phyloP scores from a whole-genome alignment of 345 rosid species.

The Brassica napus region DNA sequence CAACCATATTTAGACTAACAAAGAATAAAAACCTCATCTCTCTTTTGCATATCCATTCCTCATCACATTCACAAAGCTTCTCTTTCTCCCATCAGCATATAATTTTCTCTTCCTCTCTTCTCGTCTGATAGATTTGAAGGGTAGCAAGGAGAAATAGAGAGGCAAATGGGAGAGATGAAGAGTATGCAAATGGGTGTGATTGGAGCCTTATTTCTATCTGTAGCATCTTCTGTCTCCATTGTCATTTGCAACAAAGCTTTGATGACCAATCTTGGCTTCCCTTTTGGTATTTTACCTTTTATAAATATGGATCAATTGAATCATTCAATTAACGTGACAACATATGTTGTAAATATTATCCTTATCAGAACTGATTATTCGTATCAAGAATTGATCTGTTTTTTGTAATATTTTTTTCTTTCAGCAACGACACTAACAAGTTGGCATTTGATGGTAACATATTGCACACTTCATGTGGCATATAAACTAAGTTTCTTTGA shows the following conservation, averaged over 20 bases:
- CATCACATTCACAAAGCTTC: slow-evolving; percentile 28
- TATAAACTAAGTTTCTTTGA: slow-evolving; percentile 79
- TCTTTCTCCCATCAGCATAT: slow-evolving; percentile 16
- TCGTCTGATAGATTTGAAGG: slow-evolving; percentile 22
- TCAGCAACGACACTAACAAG: slow-evolving; percentile 95
- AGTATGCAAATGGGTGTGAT: slow-evolving; percentile 82
- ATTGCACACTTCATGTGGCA: slow-evolving; percentile 84
- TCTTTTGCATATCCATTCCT: slow-evolving; percentile 28
- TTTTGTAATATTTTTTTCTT: neutral
- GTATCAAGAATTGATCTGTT: neutral
- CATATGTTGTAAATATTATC: neutral
- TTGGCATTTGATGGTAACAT: slow-evolving; percentile 97
- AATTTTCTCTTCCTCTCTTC: slow-evolving; percentile 8
- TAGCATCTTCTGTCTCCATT: slow-evolving; percentile 96
- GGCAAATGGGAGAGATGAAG: slow-evolving; percentile 83
- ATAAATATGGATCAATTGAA: neutral
- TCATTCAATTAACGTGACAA: neutral
- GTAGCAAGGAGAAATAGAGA: neutral
- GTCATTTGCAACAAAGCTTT: slow-evolving; percentile 99
- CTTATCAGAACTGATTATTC: neutral
- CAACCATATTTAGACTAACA: slow-evolving; percentile 30
- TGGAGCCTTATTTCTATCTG: slow-evolving; percentile 92
- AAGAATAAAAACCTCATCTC: slow-evolving; percentile 33
- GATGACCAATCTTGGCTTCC: slow-evolving; percentile 99
- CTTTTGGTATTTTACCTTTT: slow-evolving; percentile 61